A percentile compares a stretch with the other conserved stretches of the same genome.
Evolutionary conservation across 2,329 filamentous ascomycete species (phyloP).

Genomic region (Aspergillus melleus): DNA sequence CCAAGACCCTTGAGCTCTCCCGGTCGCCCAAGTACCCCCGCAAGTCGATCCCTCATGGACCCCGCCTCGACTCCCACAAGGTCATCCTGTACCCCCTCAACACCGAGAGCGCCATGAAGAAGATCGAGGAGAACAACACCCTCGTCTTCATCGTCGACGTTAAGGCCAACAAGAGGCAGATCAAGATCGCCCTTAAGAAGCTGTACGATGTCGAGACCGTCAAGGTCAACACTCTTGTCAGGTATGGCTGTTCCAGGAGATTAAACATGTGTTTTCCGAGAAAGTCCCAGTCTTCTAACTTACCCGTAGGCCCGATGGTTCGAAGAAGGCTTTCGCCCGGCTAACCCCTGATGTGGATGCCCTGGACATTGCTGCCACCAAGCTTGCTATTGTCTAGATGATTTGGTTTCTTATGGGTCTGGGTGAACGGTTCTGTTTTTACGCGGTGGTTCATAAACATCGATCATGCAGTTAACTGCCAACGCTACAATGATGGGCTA

Average conservation of each 20-base stretch:
- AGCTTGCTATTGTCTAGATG: constrained; percentile 92
- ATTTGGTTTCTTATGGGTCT: constrained; percentile 45
- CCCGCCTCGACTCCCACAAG: constrained; percentile 96
- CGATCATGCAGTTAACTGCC: constrained; percentile 33
- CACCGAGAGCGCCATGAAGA: constrained; percentile 99
- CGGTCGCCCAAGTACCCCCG: constrained; percentile 94
- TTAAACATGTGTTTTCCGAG: not conserved
- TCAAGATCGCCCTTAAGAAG: constrained; percentile 98
- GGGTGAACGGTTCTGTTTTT: constrained; percentile 43
- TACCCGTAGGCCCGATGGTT: constrained; percentile 74
- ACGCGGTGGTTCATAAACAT: constrained; percentile 42
- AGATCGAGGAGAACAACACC: constrained; percentile 99
- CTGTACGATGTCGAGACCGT: constrained; percentile 97
- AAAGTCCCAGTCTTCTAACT: constrained; percentile 4
- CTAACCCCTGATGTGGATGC: constrained; percentile 96
- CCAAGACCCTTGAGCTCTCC: constrained; percentile 92
- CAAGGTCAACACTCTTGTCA: constrained; percentile 99
- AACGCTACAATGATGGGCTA: constrained; percentile 34
- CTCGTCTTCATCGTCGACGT: constrained; percentile 95
- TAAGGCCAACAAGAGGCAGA: constrained; percentile 99
- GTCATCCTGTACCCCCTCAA: constrained; percentile 97
- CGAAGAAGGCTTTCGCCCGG: constrained; percentile 98
- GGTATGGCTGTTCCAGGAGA: constrained; percentile 55
- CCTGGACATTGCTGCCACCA: constrained; percentile 98
- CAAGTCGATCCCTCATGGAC: constrained; percentile 86